Evolutionary conservation across 2,329 filamentous ascomycete genomes (phyloP).

Genomic region (Penicillium italicum): DNA sequence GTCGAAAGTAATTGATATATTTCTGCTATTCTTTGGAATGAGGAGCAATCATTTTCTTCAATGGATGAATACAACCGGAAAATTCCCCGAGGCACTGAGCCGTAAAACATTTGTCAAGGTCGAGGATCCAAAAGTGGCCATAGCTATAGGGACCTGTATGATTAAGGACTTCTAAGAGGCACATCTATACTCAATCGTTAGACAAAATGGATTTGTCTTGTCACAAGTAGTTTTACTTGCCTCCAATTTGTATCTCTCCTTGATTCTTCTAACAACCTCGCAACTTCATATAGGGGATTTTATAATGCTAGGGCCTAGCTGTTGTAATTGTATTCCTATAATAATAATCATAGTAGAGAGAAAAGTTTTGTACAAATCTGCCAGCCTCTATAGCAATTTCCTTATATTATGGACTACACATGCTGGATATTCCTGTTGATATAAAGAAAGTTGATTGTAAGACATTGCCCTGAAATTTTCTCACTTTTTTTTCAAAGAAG

Average conservation of each 20-base stretch:
- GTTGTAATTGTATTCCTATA: no score
- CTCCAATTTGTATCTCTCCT: neutral
- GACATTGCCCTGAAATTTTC: neutral
- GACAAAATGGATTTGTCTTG: neutral
- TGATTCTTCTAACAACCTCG: no score
- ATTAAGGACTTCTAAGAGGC: neutral
- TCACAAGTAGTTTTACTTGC: neutral
- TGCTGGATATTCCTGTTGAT: no score
- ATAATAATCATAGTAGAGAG: neutral
- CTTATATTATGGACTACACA: neutral
- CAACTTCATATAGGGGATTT: neutral
- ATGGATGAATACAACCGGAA: constrained; percentile 2
- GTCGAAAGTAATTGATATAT: neutral
- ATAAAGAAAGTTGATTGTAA: neutral
- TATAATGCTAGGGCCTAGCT: neutral
- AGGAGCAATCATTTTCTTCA: neutral
- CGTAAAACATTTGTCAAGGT: neutral
- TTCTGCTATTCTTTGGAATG: neutral
- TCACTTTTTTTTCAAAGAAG: neutral
- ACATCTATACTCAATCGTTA: neutral
- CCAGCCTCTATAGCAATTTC: no score
- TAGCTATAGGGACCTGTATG: constrained; percentile 3
- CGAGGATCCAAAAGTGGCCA: constrained; percentile 4
- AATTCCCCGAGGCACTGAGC: neutral
- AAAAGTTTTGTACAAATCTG: neutral